Percentiles rank a stretch among this genome's conserved stretches.
These are phyloP conservation scores for Protomyces macrosporus DNA, from an alignment of 1,139 yeast species.

Conservation along the genomic window DNA sequence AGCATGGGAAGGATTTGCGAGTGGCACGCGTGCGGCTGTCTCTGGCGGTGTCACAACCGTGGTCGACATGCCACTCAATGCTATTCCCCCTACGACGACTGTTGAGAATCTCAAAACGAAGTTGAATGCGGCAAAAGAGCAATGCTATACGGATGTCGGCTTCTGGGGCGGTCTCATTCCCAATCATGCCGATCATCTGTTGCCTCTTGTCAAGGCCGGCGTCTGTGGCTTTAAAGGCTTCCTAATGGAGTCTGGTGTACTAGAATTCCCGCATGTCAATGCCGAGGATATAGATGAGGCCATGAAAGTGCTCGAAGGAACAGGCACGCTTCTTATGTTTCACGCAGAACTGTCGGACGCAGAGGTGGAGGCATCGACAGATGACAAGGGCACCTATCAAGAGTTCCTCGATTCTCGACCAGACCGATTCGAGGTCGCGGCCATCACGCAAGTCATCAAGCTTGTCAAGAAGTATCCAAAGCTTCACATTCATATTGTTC, in stretches of 20 bases:
- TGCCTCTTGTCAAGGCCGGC: conserved; percentile 48
- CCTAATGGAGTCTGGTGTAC: conserved; percentile 35
- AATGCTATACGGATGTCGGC: conserved; percentile 89
- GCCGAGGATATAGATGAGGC: conserved; percentile 44
- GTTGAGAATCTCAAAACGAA: conserved; percentile 40
- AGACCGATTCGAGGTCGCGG: conserved; percentile 47
- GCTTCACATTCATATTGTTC: conserved; percentile 46
- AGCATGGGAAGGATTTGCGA: conserved; percentile 92
- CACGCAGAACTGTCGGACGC: conserved; percentile 49
- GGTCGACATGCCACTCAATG: conserved; percentile 36
- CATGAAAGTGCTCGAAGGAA: conserved; percentile 38
- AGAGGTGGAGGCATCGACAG: conserved; percentile 42
- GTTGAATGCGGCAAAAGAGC: conserved; percentile 68
- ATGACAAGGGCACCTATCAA: conserved; percentile 45
- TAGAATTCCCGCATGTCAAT: conserved; percentile 34
- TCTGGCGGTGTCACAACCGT: conserved; percentile 90
- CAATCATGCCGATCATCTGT: conserved; percentile 29
- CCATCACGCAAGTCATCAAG: conserved; percentile 47
- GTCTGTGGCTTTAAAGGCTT: conserved; percentile 47
- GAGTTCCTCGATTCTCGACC: conserved; percentile 44
- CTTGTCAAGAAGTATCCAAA: conserved; percentile 44
- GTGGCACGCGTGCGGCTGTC: conserved; percentile 89
- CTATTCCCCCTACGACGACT: conserved; percentile 55
- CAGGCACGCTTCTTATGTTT: conserved; percentile 47
- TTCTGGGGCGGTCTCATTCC: conserved; percentile 46